Conservation (phyloP, 768 basidiomycete species). For the Russula griseocarnosa region DNA sequence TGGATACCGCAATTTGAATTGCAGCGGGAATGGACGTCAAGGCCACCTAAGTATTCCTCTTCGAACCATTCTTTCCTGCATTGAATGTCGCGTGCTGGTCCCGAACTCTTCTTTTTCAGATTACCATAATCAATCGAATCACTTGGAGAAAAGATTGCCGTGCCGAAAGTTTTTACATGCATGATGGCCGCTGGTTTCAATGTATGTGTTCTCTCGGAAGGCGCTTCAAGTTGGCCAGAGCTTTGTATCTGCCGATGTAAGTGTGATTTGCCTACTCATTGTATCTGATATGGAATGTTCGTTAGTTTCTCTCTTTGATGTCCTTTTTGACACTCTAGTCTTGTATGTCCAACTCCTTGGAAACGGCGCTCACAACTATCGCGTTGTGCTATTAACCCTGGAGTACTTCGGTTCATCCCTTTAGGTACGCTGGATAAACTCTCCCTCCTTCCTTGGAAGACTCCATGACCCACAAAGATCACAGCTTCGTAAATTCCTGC, state of each 20-base stretch:
- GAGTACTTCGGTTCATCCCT: conserved; percentile 34
- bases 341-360: conserved; percentile 89
- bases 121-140: neutral
- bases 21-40: conserved; percentile 89
- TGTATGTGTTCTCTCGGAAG: conserved; percentile 58
- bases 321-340: conserved; percentile 80
- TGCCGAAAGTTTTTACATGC: conserved; percentile 69
- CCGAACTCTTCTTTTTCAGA: neutral
- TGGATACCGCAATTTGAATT: conserved; percentile 87
- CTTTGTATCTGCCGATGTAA: conserved; percentile 59
- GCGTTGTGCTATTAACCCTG: conserved; percentile 80
- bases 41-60: conserved; percentile 67
- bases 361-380: conserved; percentile 77
- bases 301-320: conserved; percentile 75
- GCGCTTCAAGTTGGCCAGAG: conserved; percentile 56
- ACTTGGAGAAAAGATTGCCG: conserved; percentile 47
- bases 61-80: conserved; percentile 78
- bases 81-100: conserved; percentile 65
- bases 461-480: no score
- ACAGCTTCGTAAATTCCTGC: conserved; percentile 41
- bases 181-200: conserved; percentile 70
- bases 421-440: no score
- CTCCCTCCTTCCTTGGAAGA: no score
- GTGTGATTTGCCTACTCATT: conserved; percentile 33
- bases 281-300: conserved; percentile 1